Base-by-base conservation (phyloP, 2,329 filamentous ascomycete genomes). In the Ophiosphaerella narmari region DNA sequence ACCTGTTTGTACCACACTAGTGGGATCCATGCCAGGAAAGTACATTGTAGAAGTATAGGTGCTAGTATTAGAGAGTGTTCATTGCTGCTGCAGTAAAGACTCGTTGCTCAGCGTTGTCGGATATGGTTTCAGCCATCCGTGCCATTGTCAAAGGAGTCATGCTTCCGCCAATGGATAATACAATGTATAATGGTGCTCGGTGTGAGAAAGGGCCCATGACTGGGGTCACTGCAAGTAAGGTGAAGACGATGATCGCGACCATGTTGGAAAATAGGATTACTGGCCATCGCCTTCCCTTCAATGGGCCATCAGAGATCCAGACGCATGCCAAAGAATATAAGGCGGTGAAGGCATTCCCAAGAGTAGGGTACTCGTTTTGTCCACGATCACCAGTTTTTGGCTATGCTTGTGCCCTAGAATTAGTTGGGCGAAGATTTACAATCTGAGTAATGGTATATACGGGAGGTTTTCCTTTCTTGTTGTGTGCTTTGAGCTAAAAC, bases 261-360 rank as follows among this genome's bases (percentile, higher is more conserved):
- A 50, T 43, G 14, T 60, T 60, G 13, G 50, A 54, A 46, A 63
- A 63, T 14, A 63, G 26, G 18, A 63, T 63, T 3, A 54, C 41
- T 7, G 55, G 60, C 55, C 58, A 63, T 34, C 60, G 41, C 4
- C 58, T 52, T 8, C 60, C 58, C 42, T 43, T 38, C 4, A 63
- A 39, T 13, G 59, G 57, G 2, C 55, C 59, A 46, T 63, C 60
- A 16, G 53, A 57, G 4, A 60, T 50, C 60, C 60, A 63, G 18
- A 60, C 60, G 29, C 54, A 58, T 1, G 43, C 39, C 7, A 63
- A 49, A 0, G 58, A 59, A 33, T 60, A 61, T 9, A 61, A 55
- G n/a, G 59, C 59, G 33, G 59, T 60, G 8, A 62, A 60, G 5
- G 57, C 59, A 34, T 61, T 62, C 26, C 55, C 57, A 7, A 53